These are phyloP conservation scores for Salvia rosmarinus DNA, from an alignment of 257 asterid genomes.

Conservation along the genomic window DNA sequence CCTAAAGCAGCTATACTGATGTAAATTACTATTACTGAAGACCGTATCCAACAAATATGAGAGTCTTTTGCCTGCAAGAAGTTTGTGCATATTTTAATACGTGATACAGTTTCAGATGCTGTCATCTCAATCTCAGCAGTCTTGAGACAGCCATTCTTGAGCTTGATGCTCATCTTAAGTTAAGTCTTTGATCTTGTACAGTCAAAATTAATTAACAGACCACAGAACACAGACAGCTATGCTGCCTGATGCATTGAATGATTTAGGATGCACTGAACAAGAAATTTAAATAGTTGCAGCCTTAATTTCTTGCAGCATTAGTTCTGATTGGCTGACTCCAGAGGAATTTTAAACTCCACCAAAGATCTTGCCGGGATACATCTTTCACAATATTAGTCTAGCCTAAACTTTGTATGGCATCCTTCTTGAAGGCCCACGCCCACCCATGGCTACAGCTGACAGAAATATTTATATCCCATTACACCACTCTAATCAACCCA, in stretches of 20 bases:
- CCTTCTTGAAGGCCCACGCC: background rate
- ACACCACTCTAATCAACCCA: background rate
- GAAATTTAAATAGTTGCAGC: background rate
- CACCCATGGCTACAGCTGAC: background rate
- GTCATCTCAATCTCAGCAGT: too few species aligned
- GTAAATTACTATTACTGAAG: too few species aligned
- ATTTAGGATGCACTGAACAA: background rate
- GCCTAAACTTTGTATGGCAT: background rate
- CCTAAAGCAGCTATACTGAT: too few species aligned
- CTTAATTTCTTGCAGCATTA: background rate
- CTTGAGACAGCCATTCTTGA: background rate
- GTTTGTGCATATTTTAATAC: too few species aligned
- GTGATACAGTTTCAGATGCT: too few species aligned
- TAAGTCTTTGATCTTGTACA: too few species aligned
- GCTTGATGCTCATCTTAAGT: background rate
- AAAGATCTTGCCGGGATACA: constrained; percentile 4
- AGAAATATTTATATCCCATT: background rate
- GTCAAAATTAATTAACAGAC: too few species aligned
- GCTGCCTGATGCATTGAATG: background rate
- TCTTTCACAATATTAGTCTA: background rate
- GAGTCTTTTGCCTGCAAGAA: too few species aligned
- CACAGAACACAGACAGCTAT: too few species aligned
- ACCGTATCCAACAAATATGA: too few species aligned
- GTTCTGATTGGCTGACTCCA: background rate
- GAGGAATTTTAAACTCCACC: background rate